These are phyloP conservation scores for Medicago ruthenica DNA, from an alignment of 306 rosid species.

Conservation along the genomic window DNA sequence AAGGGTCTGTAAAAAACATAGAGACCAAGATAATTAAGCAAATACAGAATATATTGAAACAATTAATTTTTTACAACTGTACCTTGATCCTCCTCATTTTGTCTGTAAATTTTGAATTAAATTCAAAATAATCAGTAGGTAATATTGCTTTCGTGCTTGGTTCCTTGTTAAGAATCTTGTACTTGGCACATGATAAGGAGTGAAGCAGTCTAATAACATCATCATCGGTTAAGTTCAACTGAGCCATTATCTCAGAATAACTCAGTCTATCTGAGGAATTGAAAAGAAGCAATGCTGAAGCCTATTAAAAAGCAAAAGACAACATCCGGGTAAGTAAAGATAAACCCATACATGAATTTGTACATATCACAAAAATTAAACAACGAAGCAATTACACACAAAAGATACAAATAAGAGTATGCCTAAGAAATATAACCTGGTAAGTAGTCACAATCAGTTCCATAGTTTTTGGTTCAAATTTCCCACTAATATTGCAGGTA, in stretches of 20 bases:
- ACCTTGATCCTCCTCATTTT: slow-evolving; percentile 97
- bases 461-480: slow-evolving; percentile 80
- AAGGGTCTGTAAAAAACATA: slow-evolving; percentile 4
- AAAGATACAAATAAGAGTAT: background rate
- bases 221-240: slow-evolving; percentile 78
- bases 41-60: slow-evolving; percentile 14
- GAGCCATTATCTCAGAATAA: slow-evolving; percentile 86
- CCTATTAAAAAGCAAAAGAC: slow-evolving; percentile 56
- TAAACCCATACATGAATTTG: slow-evolving; percentile 36
- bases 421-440: slow-evolving; percentile 61
- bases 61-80: slow-evolving; percentile 10
- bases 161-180: slow-evolving; percentile 85
- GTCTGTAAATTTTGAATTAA: slow-evolving; percentile 87
- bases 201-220: slow-evolving; percentile 89
- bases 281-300: slow-evolving; percentile 87
- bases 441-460: slow-evolving; percentile 93
- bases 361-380: background rate
- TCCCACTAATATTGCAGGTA: slow-evolving; percentile 77
- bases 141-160: slow-evolving; percentile 75
- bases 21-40: slow-evolving; percentile 16
- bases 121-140: slow-evolving; percentile 74
- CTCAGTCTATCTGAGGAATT: slow-evolving; percentile 84
- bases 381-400: background rate
- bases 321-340: slow-evolving; percentile 31
- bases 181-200: slow-evolving; percentile 94